A percentile compares a stretch with the other conserved stretches of the same genome.
Evolutionary conservation across 2,329 filamentous ascomycete species (phyloP).

Genomic region (Aspergillus eucalypticola): DNA sequence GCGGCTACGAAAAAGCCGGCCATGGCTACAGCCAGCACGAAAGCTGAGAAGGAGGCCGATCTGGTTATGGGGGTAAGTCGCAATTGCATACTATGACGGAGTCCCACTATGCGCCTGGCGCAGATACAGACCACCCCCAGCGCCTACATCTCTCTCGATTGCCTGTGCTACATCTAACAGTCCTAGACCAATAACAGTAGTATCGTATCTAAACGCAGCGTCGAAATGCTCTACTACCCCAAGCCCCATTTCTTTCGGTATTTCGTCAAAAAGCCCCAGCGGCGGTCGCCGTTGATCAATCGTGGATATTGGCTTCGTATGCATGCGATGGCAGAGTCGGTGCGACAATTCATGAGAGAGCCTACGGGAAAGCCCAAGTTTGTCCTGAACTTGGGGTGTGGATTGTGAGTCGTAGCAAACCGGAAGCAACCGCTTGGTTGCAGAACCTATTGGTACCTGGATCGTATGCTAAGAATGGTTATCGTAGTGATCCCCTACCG

Average conservation of each 20-base stretch:
- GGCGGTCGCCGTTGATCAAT: conserved; percentile 85
- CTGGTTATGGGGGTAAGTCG: conserved; percentile 55
- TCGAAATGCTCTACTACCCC: conserved; percentile 83
- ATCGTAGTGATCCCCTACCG: conserved; percentile 74
- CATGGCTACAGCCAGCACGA: conserved; percentile 23
- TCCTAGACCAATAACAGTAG: conserved; percentile 81
- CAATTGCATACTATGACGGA: not conserved
- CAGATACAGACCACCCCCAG: conserved; percentile 3
- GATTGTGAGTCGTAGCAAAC: conserved; percentile 66
- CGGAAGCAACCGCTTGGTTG: conserved; percentile 4
- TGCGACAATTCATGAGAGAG: conserved; percentile 70
- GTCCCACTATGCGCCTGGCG: conserved; percentile 7
- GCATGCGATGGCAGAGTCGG: conserved; percentile 73
- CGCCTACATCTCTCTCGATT: not conserved
- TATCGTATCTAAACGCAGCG: conserved; percentile 88
- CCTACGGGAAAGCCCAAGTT: conserved; percentile 63
- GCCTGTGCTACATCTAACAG: not conserved
- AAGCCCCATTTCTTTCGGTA: conserved; percentile 83
- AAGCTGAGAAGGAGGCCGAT: conserved; percentile 49
- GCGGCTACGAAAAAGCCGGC: conserved; percentile 16
- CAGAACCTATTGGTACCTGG: conserved; percentile 1
- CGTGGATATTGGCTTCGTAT: conserved; percentile 85
- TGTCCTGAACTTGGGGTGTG: conserved; percentile 82
- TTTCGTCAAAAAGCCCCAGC: conserved; percentile 81
- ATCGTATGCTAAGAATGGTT: conserved; percentile 29